phyloP scores from a whole-genome alignment of 352 stramenopile species.

The Globisporangium echinulatum region DNA sequence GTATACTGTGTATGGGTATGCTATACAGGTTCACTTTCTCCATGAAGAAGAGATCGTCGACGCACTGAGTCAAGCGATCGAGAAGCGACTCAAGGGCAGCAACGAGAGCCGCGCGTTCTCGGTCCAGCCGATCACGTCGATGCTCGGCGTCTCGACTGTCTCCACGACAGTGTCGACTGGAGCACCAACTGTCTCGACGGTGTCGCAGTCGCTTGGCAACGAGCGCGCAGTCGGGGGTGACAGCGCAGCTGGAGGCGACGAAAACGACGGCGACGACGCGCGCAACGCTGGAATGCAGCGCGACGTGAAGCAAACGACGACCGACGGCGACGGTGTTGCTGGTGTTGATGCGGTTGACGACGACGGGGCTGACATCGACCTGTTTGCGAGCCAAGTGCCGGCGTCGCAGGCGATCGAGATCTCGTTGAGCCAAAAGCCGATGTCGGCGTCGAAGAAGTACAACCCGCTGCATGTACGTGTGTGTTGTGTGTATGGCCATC shows the following conservation, averaged over 20 bases:
- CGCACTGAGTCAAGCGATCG: conserved; percentile 65
- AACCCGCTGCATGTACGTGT: conserved; percentile 45
- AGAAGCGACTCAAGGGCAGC: conserved; percentile 77
- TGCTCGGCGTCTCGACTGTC: conserved; percentile 23
- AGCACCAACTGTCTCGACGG: conserved; percentile 20
- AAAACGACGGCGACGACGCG: conserved; percentile 6
- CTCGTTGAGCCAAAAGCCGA: conserved; percentile 48
- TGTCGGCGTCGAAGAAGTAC: conserved; percentile 61
- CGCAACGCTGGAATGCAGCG: too few relatives aligned
- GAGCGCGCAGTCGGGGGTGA: conserved; percentile 10
- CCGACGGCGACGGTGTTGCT: conserved; percentile 3
- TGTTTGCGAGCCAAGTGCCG: conserved; percentile 5
- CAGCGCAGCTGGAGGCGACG: conserved; percentile 20
- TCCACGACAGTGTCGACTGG: conserved; percentile 4
- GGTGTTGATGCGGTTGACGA: neutral
- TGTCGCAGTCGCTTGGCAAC: conserved; percentile 23
- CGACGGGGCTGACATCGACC: conserved; percentile 7
- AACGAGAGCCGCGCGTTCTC: conserved; percentile 90
- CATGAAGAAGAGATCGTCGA: conserved; percentile 93
- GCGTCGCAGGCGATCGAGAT: conserved; percentile 42
- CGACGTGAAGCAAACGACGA: conserved; percentile 2
- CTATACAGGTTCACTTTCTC: conserved; percentile 90
- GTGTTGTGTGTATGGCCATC: neutral
- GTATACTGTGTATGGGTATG: too few relatives aligned
- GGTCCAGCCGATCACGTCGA: conserved; percentile 76